These are phyloP conservation scores for Carpinus viminea DNA, from an alignment of 306 rosid species.

Conservation along the genomic window DNA sequence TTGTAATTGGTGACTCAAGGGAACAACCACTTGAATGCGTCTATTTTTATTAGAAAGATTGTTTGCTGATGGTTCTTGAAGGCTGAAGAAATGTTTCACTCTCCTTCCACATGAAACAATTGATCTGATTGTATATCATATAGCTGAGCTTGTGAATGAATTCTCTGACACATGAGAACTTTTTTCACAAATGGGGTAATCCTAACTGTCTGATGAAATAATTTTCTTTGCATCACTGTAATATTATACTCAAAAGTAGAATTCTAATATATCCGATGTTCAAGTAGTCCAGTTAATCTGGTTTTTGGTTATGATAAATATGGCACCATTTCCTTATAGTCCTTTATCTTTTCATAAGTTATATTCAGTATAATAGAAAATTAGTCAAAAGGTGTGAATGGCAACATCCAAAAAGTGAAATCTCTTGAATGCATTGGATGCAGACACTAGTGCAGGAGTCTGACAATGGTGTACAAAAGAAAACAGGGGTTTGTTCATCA, in stretches of 20 bases:
- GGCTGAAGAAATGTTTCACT: not conserved
- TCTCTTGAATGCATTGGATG: not conserved
- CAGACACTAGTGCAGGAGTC: not conserved
- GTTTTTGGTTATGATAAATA: not conserved
- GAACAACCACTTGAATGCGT: not conserved
- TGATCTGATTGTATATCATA: not conserved
- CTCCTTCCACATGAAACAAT: not conserved
- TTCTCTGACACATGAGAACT: not conserved
- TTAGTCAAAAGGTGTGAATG: not conserved
- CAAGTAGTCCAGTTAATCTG: not conserved
- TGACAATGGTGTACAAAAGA: not conserved
- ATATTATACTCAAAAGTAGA: not conserved
- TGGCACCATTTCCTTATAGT: not conserved
- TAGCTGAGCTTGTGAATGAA: not conserved
- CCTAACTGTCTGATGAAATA: not conserved
- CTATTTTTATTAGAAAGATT: not conserved
- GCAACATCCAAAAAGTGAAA: not conserved
- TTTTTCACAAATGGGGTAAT: not conserved
- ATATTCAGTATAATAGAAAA: not conserved
- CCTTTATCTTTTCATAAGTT: not conserved
- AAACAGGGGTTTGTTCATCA: not conserved
- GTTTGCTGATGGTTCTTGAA: not conserved
- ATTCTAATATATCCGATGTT: too few relatives aligned
- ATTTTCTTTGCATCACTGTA: not conserved
- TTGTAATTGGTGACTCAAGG: conserved; percentile 1